Conservation (phyloP, 2,329 filamentous ascomycete genomes). For the Xenosphaeropsis pyriputrescens region DNA sequence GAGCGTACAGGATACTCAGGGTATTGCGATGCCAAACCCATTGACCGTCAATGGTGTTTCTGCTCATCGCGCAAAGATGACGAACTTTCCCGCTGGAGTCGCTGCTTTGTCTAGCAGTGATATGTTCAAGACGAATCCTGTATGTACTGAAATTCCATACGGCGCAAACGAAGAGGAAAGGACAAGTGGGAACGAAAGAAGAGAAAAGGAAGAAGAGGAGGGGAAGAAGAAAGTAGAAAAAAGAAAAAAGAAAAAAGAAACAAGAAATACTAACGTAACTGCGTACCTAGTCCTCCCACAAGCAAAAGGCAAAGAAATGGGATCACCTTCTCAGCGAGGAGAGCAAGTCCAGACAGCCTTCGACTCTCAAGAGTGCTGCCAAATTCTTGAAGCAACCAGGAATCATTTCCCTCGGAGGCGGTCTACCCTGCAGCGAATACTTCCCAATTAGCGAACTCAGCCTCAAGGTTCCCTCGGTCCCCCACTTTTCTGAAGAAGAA, state of each 20-base stretch:
- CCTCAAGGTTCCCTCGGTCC: slow-evolving; percentile 56
- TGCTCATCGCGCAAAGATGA: slow-evolving; percentile 54
- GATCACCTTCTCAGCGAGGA: slow-evolving; percentile 55
- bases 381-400: slow-evolving; percentile 64
- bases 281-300: slow-evolving; percentile 17
- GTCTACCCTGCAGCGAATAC: slow-evolving; percentile 75
- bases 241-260: too few species aligned
- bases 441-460: slow-evolving; percentile 79
- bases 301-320: slow-evolving; percentile 71
- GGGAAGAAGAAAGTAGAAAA: too few species aligned
- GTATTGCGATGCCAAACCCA: slow-evolving; percentile 14
- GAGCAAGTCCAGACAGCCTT: slow-evolving; percentile 42
- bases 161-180: too few species aligned
- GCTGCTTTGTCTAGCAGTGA: slow-evolving; percentile 68
- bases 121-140: slow-evolving; percentile 68
- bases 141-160: slow-evolving; percentile 21
- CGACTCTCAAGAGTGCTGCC: slow-evolving; percentile 72
- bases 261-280: too few species aligned
- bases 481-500: slow-evolving; percentile 57
- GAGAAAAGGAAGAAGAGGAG: too few species aligned
- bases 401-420: slow-evolving; percentile 84
- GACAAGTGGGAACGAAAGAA: too few species aligned
- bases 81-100: slow-evolving; percentile 57
- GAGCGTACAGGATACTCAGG: slow-evolving; percentile 28
- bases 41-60: slow-evolving; percentile 53